Conservation (phyloP, 169 alveolate species). For the Plasmodium adleri region DNA sequence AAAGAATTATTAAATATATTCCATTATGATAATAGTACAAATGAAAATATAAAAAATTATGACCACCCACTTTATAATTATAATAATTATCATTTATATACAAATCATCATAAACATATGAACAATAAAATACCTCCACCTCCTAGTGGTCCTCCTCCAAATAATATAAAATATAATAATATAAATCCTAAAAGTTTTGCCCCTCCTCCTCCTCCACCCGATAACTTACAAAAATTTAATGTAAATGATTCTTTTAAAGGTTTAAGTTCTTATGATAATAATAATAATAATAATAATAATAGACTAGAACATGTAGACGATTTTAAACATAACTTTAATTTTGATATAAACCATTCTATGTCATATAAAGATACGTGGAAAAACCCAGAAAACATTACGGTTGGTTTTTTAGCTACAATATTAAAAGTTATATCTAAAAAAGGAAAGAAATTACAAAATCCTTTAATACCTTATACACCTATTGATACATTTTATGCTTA, state of each 20-base stretch:
- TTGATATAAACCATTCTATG: neutral
- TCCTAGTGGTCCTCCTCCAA: conserved; percentile 45
- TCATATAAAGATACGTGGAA: conserved; percentile 6
- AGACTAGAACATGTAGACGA: conserved; percentile 3
- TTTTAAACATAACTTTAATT: neutral
- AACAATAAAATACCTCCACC: neutral
- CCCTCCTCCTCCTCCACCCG: conserved; percentile 36
- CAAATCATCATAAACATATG: neutral
- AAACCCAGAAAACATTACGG: conserved; percentile 67
- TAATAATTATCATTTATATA: neutral
- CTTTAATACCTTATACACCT: conserved; percentile 65
- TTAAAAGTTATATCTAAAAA: conserved; percentile 61
- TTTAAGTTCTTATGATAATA: conserved; percentile 1
- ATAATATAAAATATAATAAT: neutral
- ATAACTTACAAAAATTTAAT: neutral
- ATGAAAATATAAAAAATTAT: too few species aligned
- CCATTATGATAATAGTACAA: conserved; percentile 17
- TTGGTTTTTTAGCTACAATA: conserved; percentile 74
- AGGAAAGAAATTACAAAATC: conserved; percentile 53
- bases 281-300: conserved; percentile 22
- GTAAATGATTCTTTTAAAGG: neutral
- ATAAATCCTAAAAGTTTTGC: neutral
- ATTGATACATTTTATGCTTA: conserved; percentile 57
- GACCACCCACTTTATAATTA: neutral
- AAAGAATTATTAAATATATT: conserved; percentile 45